These are phyloP conservation scores for Leucocoprinus leucothites DNA, from an alignment of 768 basidiomycete genomes.

Conservation along the genomic window DNA sequence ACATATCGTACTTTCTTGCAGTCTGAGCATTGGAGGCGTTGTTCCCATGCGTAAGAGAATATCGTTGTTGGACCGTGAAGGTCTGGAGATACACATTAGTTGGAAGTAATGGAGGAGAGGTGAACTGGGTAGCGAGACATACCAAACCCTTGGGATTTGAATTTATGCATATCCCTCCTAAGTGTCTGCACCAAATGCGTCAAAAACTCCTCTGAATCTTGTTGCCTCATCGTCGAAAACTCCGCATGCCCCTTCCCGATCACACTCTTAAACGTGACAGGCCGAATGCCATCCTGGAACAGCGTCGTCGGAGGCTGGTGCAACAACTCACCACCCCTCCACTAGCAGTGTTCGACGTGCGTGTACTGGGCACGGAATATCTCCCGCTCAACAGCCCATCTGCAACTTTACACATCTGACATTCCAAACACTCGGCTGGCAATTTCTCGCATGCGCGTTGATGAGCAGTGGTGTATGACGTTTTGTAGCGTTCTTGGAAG, in stretches of 20 bases:
- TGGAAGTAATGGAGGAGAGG: background rate
- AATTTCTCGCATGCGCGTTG: constrained; percentile 26
- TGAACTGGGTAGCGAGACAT: background rate
- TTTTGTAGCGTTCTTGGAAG: constrained; percentile 73
- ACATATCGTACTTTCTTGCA: constrained; percentile 85
- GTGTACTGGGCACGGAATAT: constrained; percentile 60
- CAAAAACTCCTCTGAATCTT: constrained; percentile 96
- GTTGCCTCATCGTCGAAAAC: constrained; percentile 95
- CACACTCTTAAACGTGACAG: constrained; percentile 81
- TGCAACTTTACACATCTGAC: constrained; percentile 89
- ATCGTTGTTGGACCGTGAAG: constrained; percentile 63
- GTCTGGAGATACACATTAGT: background rate
- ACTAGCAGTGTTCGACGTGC: background rate
- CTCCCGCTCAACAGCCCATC: constrained; percentile 93
- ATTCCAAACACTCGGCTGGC: constrained; percentile 88
- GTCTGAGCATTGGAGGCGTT: constrained; percentile 75
- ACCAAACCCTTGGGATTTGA: constrained; percentile 35
- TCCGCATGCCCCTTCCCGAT: constrained; percentile 92
- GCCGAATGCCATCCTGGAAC: constrained; percentile 85
- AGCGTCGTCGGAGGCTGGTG: constrained; percentile 39
- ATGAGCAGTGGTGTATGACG: constrained; percentile 42
- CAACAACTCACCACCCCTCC: constrained; percentile 13
- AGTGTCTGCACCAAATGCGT: constrained; percentile 74
- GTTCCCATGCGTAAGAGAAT: constrained; percentile 84
- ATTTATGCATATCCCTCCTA: constrained; percentile 59